Base-by-base conservation (phyloP, 768 basidiomycete genomes). In the Suillus cothurnatus region DNA sequence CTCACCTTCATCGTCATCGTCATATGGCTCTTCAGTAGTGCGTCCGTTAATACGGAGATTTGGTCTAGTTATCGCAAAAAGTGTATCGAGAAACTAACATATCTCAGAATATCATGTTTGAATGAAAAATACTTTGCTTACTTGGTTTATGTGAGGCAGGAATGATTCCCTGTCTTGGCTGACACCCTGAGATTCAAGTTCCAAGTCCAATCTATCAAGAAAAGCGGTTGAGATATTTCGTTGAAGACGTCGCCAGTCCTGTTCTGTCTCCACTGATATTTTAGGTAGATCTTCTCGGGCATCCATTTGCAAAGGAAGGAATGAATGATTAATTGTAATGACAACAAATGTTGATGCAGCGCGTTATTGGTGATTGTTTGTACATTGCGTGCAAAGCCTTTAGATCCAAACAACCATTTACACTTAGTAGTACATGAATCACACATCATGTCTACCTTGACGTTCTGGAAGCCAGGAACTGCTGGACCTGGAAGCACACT, bases 381-480 rank as follows among this genome's bases (percentile, higher is more conserved):
- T 26, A 38, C n/a, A 26, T 52, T 68, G 52, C 63, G 64, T 68
- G 64, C 61, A 57, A 39, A 59, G 45, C 41, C 60, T 39, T 60
- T 36, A 49, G 19, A 28, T 47, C 23, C 45, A 63, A 63, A 63
- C 45, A 65, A 63, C 21, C 15, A 31, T 49, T 62, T 45, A 65
- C 39, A 65, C 63, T 50, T 47, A 21, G 9, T n/a, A n/a, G n/a
- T n/a, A n/a, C n/a, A n/a, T 34, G 9, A 12, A 49, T 28, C 26
- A 65, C 19, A 65, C 6, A 26, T 36, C 69, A 86, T 88, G 85
- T 74, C 74, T 45, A 81, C 85, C 23, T 77, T 89, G 63, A 85
- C 88, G 52, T 95, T 96, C 73, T 96, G 94, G 94, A 95, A 94
- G 75, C 95, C 95, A 6, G 95, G 95, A 19, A 90, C 93, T 17